Conservation (phyloP, 352 stramenopile species). For the Ophiocytium majus region DNA sequence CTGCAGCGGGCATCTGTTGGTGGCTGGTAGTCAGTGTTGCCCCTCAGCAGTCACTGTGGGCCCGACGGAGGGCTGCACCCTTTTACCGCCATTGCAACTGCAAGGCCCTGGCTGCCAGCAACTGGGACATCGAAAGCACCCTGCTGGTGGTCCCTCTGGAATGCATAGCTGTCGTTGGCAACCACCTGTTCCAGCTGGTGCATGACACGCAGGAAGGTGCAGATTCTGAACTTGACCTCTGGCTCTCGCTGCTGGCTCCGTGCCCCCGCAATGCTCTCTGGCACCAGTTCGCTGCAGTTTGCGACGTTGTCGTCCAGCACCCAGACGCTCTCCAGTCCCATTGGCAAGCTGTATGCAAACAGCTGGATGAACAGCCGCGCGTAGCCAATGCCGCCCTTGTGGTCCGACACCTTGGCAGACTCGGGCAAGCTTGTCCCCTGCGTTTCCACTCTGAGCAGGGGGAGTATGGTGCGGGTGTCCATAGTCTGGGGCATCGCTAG, state of each 20-base stretch:
- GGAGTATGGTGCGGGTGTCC: background rate
- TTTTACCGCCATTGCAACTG: too few relatives aligned
- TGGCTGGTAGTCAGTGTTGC: too few relatives aligned
- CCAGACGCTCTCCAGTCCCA: background rate
- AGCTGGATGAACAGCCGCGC: conserved; percentile 9
- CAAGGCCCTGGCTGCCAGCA: too few relatives aligned
- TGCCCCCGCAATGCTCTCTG: background rate
- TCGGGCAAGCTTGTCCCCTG: background rate
- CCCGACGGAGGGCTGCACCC: too few relatives aligned
- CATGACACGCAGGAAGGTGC: conserved; percentile 25
- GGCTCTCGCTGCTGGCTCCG: background rate
- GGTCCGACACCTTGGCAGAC: background rate
- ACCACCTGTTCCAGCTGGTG: conserved; percentile 9
- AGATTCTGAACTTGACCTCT: too few relatives aligned
- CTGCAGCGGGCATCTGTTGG: too few relatives aligned
- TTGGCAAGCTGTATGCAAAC: background rate
- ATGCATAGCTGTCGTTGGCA: too few relatives aligned
- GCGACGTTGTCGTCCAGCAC: conserved; percentile 30
- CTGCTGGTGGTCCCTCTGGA: too few relatives aligned
- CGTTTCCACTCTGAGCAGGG: too few relatives aligned
- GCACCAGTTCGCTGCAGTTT: conserved; percentile 17
- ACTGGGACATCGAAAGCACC: too few relatives aligned
- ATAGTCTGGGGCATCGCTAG: background rate
- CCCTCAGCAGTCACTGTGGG: too few relatives aligned
- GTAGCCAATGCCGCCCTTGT: background rate